phyloP scores from a whole-genome alignment of 345 rosid genomes.

The Raphanus sativus region DNA sequence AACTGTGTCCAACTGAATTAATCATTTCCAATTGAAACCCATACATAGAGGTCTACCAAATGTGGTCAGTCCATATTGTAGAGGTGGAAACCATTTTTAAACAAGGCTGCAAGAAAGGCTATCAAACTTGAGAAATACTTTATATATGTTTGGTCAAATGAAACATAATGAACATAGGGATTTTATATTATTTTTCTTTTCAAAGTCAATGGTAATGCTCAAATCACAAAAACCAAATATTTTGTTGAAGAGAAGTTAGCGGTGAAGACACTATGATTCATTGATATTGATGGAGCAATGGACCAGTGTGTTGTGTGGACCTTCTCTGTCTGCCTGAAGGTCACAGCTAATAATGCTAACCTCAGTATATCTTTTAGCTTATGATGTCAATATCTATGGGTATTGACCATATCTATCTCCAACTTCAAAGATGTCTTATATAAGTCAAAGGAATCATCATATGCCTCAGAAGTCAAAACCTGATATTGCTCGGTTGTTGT shows the following conservation, averaged over 20 bases:
- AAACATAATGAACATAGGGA: background rate
- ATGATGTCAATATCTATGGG: slow-evolving; percentile 24
- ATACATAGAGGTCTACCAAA: background rate
- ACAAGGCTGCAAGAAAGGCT: slow-evolving; percentile 1
- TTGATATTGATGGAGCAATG: slow-evolving; percentile 20
- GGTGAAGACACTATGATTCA: slow-evolving; percentile 8
- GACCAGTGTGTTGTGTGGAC: slow-evolving; percentile 35
- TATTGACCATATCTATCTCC: slow-evolving; percentile 17
- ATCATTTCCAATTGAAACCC: background rate
- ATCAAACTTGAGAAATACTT: background rate
- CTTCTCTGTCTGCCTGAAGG: slow-evolving; percentile 26
- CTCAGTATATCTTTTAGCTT: slow-evolving; percentile 17
- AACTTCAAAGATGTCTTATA: background rate
- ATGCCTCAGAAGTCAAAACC: slow-evolving; percentile 18
- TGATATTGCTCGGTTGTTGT: slow-evolving; percentile 1
- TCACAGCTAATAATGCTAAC: slow-evolving; percentile 26
- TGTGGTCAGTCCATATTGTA: background rate
- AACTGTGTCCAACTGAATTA: too few species aligned
- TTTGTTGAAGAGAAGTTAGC: background rate
- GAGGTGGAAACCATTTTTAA: background rate
- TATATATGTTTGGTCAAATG: background rate
- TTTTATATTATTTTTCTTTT: background rate
- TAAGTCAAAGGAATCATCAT: slow-evolving; percentile 18
- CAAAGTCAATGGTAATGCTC: slow-evolving; percentile 27
- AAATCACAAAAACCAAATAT: slow-evolving; percentile 7